Percentiles rank a stretch among this genome's conserved stretches.
These are phyloP conservation scores for Candida oleophila DNA, from an alignment of 805 yeast species.

Conservation along the genomic window DNA sequence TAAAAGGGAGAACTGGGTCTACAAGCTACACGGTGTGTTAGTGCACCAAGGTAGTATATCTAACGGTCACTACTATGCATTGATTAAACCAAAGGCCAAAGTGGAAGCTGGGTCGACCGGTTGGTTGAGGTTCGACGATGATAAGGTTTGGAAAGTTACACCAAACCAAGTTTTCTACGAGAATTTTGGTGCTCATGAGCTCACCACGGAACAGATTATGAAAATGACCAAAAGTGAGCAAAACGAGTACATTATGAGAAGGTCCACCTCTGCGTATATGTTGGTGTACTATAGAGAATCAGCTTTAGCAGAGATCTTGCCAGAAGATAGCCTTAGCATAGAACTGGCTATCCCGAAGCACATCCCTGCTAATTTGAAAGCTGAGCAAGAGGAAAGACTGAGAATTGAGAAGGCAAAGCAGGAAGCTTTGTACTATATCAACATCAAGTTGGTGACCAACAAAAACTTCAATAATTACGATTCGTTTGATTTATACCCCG, in stretches of 20 bases:
- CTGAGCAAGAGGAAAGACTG: slow-evolving; percentile 60
- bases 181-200: slow-evolving; percentile 79
- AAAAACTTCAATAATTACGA: slow-evolving; percentile 55
- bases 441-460: slow-evolving; percentile 55
- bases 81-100: slow-evolving; percentile 71
- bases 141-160: slow-evolving; percentile 86
- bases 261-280: slow-evolving; percentile 97
- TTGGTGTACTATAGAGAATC: slow-evolving; percentile 81
- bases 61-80: slow-evolving; percentile 94
- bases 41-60: slow-evolving; percentile 96
- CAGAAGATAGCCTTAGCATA: slow-evolving; percentile 51
- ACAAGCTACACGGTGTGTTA: slow-evolving; percentile 86
- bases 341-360: slow-evolving; percentile 52
- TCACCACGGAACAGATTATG: slow-evolving; percentile 47
- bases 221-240: slow-evolving; percentile 58
- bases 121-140: slow-evolving; percentile 96
- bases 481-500: slow-evolving; percentile 78
- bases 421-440: slow-evolving; percentile 51
- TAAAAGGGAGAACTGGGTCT: slow-evolving; percentile 63
- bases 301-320: slow-evolving; percentile 56
- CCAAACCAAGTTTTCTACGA: slow-evolving; percentile 84
- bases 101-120: slow-evolving; percentile 38
- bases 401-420: slow-evolving; percentile 58
- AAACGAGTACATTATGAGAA: slow-evolving; percentile 59
- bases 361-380: slow-evolving; percentile 61